Base-by-base conservation (phyloP, 139 green algal genomes). In the Volvox africanus region DNA sequence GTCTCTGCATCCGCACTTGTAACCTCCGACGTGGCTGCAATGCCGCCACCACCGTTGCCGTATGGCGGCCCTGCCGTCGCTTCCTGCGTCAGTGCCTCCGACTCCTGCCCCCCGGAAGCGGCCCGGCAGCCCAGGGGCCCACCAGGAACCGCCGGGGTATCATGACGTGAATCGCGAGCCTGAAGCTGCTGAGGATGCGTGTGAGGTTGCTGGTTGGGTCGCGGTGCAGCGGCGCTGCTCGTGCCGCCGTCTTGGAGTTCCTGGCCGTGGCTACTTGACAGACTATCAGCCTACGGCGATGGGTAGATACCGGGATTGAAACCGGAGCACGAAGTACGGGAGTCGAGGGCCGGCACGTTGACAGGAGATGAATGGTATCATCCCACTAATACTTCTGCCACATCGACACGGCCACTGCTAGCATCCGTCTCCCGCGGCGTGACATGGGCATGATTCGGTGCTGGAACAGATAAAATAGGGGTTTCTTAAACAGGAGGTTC, bases 81-180 rank as follows among this genome's bases (percentile, higher is more conserved):
- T 37, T 89, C 83, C 26, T 89, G 83, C 16, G 83, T 89, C 13
- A 22, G 19, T 0, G 84, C 86, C 26, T 90, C 86, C 1, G 86
- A 90, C n/a, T 83, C 86, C 73, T 75, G 86, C 26, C 69, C 85
- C 18, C 85, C 85, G 5, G 85, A 89, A 1, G 62, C 65, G 33
- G 55, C 55, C 2, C 32, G 33, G 33, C 62, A 24, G 65, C 65
- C 24, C 9, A 14, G 21, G 65, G 65, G 65, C 11, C 65, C 65
- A 28, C 65, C 21, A 73, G 65, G 65, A 55, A 55, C 44, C 44
- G 44, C 65, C 65, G 65, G 12, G 2, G 81, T 0, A 20, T 30
- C 24, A 20, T 62, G 24, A 30, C 14, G 20, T n/a, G 9, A 32
- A 35, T 24, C n/a, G 81, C 65, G 33, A 61, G 32, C 61, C 24